A percentile compares a stretch with the other conserved stretches of the same genome.
These are phyloP conservation scores for Aquilaria agallochum DNA, from an alignment of 441 rosid genomes.

Conservation along the genomic window DNA sequence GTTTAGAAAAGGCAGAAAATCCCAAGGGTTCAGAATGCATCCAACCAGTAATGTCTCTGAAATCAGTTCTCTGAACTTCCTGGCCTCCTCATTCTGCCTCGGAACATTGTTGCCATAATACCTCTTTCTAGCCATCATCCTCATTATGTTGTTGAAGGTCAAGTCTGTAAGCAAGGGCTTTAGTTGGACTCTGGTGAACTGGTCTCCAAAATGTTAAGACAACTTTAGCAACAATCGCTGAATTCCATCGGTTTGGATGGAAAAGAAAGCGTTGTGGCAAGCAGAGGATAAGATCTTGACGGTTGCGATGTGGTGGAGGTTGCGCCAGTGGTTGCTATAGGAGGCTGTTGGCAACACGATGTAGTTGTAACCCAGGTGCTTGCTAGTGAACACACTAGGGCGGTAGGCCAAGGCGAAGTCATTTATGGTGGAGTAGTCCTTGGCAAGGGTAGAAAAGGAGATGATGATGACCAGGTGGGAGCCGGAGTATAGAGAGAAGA, in stretches of 20 bases:
- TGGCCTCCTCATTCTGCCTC: slow-evolving; percentile 8
- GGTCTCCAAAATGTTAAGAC: background rate
- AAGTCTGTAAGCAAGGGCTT: slow-evolving; percentile 1
- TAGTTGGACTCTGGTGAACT: background rate
- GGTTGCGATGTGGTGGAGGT: slow-evolving; percentile 17
- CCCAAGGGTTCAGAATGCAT: slow-evolving; percentile 12
- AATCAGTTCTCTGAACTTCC: slow-evolving; percentile 8
- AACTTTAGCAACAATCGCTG: slow-evolving; percentile 5
- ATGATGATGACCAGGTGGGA: too few species aligned
- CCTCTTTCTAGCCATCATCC: slow-evolving; percentile 14
- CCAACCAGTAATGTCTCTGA: background rate
- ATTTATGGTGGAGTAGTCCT: too few species aligned
- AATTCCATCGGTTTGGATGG: slow-evolving; percentile 24
- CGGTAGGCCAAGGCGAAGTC: too few species aligned
- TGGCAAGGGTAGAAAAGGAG: too few species aligned
- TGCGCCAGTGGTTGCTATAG: slow-evolving; percentile 28
- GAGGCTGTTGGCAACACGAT: slow-evolving; percentile 6
- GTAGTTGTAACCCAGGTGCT: slow-evolving; percentile 4
- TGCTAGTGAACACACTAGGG: too few species aligned
- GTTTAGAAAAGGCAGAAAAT: slow-evolving; percentile 22
- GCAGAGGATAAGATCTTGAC: slow-evolving; percentile 21
- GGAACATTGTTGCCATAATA: slow-evolving; percentile 7
- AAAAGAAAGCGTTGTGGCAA: slow-evolving; percentile 10
- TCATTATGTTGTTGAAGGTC: slow-evolving; percentile 7
- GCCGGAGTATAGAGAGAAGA: too few species aligned